Base-by-base conservation (phyloP, 202 grass and related monocot genomes). In the Panicum virgatum region DNA sequence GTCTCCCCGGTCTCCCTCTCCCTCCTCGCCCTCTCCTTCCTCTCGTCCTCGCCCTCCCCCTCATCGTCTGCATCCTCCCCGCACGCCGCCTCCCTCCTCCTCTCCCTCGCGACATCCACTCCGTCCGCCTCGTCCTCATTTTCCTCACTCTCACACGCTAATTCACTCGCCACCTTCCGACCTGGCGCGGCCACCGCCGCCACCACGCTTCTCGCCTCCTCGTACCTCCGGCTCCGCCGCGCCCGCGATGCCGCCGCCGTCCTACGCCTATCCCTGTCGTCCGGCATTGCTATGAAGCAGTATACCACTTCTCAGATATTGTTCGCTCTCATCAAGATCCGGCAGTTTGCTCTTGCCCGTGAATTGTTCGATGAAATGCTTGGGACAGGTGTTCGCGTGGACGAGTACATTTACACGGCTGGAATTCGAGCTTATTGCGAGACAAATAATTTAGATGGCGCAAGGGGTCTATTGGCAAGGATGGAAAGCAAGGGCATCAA, bases 361-460 rank as follows among this genome's bases (percentile, higher is more conserved):
- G 71, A 75, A 4, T 32, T 94, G 88, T 97, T 97, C 7, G 90
- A 94, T 81, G 67, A 90, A 90, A 86, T 92, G 74, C 61, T 88
- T 6, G 51, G 6, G 0, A 59, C 77, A 1, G 81, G 42, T 20
- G 64, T 79, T 86, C 20, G 3, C 3, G n/a, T 80, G 9, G 94
- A 97, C 1, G 90, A 94, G 75, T 91, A 94, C 15, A 19, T 92
- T 39, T 97, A 89, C 40, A 93, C 92, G 0, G 86, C 95, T 19
- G 92, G 85, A 18, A 90, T 91, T 73, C 88, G 84, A 54, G 86
- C 86, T 22, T 89, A 91, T 19, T 94, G 95, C 12, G 92, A 97
- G 62, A 27, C 71, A 67, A 84, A 64, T 23, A 52, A 94, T 77
- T 61, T 93, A 65, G 69, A 77, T 45, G 50, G 66, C 3, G 95